A percentile compares a stretch with the other conserved stretches of the same genome.
Evolutionary conservation across 805 yeast genomes (phyloP).

Genomic region (Torulaspora maleeae): DNA sequence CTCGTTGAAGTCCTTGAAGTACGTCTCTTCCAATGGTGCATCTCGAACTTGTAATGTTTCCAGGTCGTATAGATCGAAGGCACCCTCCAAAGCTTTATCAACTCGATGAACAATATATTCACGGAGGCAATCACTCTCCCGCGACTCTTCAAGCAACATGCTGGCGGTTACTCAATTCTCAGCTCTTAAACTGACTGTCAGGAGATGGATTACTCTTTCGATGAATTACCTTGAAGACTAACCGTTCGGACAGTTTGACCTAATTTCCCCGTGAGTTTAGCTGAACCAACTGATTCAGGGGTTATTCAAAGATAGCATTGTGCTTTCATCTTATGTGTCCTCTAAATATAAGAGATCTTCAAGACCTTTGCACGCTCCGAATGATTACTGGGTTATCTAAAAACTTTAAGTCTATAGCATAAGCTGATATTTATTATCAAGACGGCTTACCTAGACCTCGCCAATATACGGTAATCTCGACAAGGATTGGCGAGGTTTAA

Average conservation of each 20-base stretch:
- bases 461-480: neutral
- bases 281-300: neutral
- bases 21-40: neutral
- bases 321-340: too few species aligned
- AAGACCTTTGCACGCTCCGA: too few species aligned
- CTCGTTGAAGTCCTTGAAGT: neutral
- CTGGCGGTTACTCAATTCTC: neutral
- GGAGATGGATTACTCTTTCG: neutral
- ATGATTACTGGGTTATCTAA: neutral
- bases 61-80: neutral
- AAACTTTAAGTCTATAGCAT: neutral
- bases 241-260: neutral
- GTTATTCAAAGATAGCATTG: neutral
- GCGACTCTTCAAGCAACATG: neutral
- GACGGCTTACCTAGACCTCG: neutral
- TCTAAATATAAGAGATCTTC: too few species aligned
- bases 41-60: neutral
- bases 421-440: neutral
- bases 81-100: neutral
- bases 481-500: neutral
- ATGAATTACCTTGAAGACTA: too few species aligned
- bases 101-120: neutral
- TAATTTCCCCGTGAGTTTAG: too few species aligned
- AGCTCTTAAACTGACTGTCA: neutral
- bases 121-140: neutral